Percentiles rank a stretch among this genome's conserved stretches.
Evolutionary conservation across 1,139 yeast genomes (phyloP).

Genomic region (Pichiaceae sp.): DNA sequence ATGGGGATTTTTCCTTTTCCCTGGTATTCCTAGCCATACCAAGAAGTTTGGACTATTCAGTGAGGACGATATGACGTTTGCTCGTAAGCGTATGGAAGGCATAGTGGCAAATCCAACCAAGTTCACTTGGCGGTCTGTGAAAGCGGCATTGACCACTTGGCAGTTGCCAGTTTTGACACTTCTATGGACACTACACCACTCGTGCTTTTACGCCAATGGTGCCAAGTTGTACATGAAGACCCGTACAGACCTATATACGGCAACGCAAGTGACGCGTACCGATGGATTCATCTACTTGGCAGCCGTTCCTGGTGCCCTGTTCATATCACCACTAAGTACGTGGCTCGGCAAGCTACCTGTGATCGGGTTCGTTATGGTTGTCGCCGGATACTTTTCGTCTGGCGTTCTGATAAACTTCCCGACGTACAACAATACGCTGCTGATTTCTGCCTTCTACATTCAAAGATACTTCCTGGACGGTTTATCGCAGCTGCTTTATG

Average conservation of each 20-base stretch:
- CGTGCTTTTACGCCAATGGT: slow-evolving; percentile 8
- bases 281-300: slow-evolving; percentile 7
- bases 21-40: slow-evolving; percentile 62
- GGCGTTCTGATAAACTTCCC: slow-evolving; percentile 10
- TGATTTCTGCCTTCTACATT: slow-evolving; percentile 9
- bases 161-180: slow-evolving; percentile 32
- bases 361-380: slow-evolving; percentile 4
- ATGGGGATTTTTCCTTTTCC: slow-evolving; percentile 52
- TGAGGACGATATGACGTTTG: slow-evolving; percentile 60
- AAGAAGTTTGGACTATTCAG: slow-evolving; percentile 29
- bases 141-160: slow-evolving; percentile 25
- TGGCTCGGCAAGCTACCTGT: slow-evolving; percentile 11
- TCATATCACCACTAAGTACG: slow-evolving; percentile 10
- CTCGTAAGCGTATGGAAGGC: slow-evolving; percentile 45
- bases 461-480: slow-evolving; percentile 7
- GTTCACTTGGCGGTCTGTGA: too few species aligned
- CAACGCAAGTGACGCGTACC: slow-evolving; percentile 9
- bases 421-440: slow-evolving; percentile 3
- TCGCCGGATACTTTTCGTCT: slow-evolving; percentile 8
- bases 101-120: slow-evolving; percentile 21
- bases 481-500: slow-evolving; percentile 31
- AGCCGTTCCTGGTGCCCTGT: slow-evolving; percentile 7
- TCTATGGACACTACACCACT: slow-evolving; percentile 22
- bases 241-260: slow-evolving; percentile 6
- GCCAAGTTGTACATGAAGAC: slow-evolving; percentile 11